These are phyloP conservation scores for Ceriops tagal DNA, from an alignment of 345 rosid species.

Conservation along the genomic window DNA sequence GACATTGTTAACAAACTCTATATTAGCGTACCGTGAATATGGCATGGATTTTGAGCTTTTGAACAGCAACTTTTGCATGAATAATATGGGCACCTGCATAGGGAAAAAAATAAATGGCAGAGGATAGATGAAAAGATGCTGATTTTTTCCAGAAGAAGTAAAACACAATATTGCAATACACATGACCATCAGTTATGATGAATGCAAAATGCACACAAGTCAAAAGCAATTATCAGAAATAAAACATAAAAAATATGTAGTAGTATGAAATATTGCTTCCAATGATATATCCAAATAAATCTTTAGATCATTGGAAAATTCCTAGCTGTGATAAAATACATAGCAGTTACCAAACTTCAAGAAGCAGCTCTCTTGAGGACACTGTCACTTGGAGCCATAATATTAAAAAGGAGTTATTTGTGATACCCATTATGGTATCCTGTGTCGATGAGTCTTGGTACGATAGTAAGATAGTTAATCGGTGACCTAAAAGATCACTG, in stretches of 20 bases:
- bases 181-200: too few species aligned
- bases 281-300: neutral
- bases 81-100: slow-evolving; percentile 84
- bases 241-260: neutral
- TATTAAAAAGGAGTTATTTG: too few species aligned
- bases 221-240: neutral
- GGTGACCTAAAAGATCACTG: too few species aligned
- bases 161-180: too few species aligned
- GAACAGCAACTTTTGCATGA: slow-evolving; percentile 97
- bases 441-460: too few species aligned
- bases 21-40: slow-evolving; percentile 72
- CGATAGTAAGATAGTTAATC: too few species aligned
- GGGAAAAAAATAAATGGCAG: slow-evolving; percentile 19
- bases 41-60: slow-evolving; percentile 91
- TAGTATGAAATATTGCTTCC: neutral
- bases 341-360: neutral
- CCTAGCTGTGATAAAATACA: neutral
- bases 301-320: neutral
- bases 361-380: neutral
- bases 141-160: neutral
- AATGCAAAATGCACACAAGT: neutral
- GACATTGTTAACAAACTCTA: neutral
- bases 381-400: too few species aligned
- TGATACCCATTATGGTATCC: too few species aligned
- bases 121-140: slow-evolving; percentile 1